Conservation (phyloP, 257 asterid genomes). For the Scutellaria baicalensis region DNA sequence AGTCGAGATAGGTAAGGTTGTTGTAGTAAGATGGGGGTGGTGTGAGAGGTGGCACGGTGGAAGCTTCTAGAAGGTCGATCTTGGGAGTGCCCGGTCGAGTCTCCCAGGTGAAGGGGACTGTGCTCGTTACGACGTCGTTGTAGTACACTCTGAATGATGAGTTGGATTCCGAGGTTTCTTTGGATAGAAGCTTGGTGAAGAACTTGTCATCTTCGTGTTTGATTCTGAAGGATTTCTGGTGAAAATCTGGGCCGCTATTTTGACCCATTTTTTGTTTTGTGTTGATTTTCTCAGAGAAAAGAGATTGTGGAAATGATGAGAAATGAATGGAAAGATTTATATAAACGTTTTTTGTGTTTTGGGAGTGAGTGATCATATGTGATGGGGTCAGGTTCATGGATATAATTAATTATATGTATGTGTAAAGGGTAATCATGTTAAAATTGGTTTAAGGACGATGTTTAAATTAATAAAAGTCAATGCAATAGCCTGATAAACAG, state of each 20-base stretch:
- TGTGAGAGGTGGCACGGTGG: conserved; percentile 16
- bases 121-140: conserved; percentile 7
- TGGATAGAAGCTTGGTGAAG: conserved; percentile 13
- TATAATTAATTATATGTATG: too few species aligned
- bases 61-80: background rate
- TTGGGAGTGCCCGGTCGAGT: conserved; percentile 27
- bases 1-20: background rate
- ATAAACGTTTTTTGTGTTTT: too few species aligned
- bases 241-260: conserved; percentile 4
- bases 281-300: too few species aligned
- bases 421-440: too few species aligned
- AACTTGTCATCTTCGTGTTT: conserved; percentile 13
- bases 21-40: conserved; percentile 23
- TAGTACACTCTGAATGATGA: conserved; percentile 22
- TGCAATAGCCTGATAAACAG: background rate
- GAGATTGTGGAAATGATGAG: too few species aligned
- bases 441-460: too few species aligned
- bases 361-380: too few species aligned
- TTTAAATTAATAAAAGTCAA: too few species aligned
- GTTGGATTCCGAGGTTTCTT: conserved; percentile 12
- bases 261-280: background rate
- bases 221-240: conserved; percentile 16
- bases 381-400: too few species aligned
- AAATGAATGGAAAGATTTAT: too few species aligned
- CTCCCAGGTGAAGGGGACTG: conserved; percentile 29